phyloP scores from a whole-genome alignment of 2,329 filamentous ascomycete species.

The Aquanectria penicillioides region DNA sequence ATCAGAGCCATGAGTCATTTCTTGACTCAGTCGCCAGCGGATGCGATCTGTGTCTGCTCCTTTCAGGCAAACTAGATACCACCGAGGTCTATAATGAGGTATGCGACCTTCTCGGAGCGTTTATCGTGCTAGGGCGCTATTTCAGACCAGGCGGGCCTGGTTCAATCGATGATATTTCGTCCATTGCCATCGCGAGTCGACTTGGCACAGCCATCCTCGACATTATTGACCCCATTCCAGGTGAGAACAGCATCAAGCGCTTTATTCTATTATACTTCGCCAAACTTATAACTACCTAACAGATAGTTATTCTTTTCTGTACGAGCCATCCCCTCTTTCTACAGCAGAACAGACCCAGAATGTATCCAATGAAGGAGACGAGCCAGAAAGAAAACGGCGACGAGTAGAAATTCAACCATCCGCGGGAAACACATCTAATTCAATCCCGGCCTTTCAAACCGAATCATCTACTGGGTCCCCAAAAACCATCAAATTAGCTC shows the following conservation, averaged over 20 bases:
- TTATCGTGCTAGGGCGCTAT: not conserved
- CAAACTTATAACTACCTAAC: not conserved
- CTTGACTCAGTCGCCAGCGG: not conserved
- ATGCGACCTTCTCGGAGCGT: not conserved
- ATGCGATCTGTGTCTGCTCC: slow-evolving; percentile 2
- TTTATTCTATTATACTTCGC: too few species aligned
- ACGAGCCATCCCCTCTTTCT: not conserved
- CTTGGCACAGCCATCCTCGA: not conserved
- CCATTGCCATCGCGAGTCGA: not conserved
- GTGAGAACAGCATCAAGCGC: not conserved
- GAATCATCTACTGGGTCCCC: not conserved
- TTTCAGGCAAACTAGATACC: not conserved
- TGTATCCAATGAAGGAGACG: too few species aligned
- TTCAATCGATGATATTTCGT: not conserved
- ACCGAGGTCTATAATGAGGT: not conserved
- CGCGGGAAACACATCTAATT: not conserved
- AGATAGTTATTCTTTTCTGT: slow-evolving; percentile 2
- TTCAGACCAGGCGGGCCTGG: not conserved
- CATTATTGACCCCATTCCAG: slow-evolving; percentile 1
- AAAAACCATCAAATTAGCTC: not conserved
- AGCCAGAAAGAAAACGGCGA: not conserved
- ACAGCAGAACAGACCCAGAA: not conserved
- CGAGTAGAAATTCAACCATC: not conserved
- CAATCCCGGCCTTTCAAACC: not conserved
- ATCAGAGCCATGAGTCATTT: not conserved